Percentiles rank a stretch among this genome's conserved stretches.
These are phyloP conservation scores for Vaccinium myrtillus DNA, from an alignment of 148 eudicot species.

Conservation along the genomic window DNA sequence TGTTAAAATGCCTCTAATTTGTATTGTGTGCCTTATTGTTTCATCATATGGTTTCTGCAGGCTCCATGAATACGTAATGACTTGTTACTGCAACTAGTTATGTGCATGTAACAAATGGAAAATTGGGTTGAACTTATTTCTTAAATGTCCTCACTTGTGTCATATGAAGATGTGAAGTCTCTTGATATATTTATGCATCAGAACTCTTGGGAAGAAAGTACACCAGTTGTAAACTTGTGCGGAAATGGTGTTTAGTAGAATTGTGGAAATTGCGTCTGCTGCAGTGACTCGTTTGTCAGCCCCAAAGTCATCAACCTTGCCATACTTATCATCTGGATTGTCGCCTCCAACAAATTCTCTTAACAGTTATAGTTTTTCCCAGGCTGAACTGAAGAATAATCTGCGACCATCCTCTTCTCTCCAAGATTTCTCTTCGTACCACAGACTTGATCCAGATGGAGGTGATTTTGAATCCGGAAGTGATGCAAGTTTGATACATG, in stretches of 20 bases:
- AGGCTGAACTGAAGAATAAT: constrained; percentile 41
- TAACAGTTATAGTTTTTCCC: constrained; percentile 40
- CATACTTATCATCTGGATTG: constrained; percentile 56
- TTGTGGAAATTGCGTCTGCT: constrained; percentile 54
- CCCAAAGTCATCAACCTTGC: constrained; percentile 52
- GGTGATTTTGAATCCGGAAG: constrained; percentile 39
- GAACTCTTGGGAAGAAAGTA: constrained; percentile 9
- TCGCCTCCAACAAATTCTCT: constrained; percentile 61
- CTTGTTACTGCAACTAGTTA: background rate
- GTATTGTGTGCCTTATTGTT: background rate
- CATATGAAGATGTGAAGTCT: background rate
- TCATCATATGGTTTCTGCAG: constrained; percentile 22
- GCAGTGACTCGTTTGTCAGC: constrained; percentile 44
- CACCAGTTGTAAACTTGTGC: constrained; percentile 21
- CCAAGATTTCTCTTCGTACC: constrained; percentile 84
- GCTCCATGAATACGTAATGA: background rate
- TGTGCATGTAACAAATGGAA: constrained; percentile 6
- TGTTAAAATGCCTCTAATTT: background rate
- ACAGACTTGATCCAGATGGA: constrained; percentile 54
- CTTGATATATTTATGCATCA: constrained; percentile 3
- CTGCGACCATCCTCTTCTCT: constrained; percentile 77
- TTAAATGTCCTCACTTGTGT: background rate
- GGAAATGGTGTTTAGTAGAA: constrained; percentile 56
- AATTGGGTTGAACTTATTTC: background rate
- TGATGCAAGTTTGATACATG: constrained; percentile 27